phyloP scores from a whole-genome alignment of 345 rosid species.

The Hirschfeldia incana region DNA sequence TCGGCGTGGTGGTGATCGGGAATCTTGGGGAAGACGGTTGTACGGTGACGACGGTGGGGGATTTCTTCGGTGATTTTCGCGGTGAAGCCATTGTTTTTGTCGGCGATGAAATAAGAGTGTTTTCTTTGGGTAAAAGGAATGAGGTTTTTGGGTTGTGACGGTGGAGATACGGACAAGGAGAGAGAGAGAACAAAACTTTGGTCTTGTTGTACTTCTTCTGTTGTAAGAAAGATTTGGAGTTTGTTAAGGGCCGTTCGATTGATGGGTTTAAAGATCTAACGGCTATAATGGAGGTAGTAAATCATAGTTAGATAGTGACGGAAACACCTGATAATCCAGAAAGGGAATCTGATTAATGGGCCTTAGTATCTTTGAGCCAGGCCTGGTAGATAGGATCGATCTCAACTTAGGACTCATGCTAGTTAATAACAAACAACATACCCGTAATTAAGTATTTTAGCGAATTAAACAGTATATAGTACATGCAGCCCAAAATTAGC shows the following conservation, averaged over 20 bases:
- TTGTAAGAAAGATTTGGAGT: neutral
- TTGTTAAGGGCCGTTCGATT: slow-evolving; percentile 20
- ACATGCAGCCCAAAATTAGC: slow-evolving; percentile 9
- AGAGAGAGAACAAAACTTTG: neutral
- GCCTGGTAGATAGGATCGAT: neutral
- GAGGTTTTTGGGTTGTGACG: neutral
- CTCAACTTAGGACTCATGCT: neutral
- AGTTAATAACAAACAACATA: slow-evolving; percentile 8
- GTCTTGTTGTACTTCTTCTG: neutral
- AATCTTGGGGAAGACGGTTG: slow-evolving; percentile 72
- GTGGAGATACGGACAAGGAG: slow-evolving; percentile 8
- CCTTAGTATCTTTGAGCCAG: neutral
- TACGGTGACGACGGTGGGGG: slow-evolving; percentile 48
- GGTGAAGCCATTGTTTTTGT: slow-evolving; percentile 41
- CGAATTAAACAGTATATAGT: neutral
- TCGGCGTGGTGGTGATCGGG: slow-evolving; percentile 43
- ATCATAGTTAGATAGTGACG: neutral
- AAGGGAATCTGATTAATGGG: neutral
- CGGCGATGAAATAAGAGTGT: slow-evolving; percentile 9
- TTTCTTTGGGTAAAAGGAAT: neutral
- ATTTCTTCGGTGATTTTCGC: slow-evolving; percentile 39
- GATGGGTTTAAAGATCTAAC: slow-evolving; percentile 19
- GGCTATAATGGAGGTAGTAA: neutral
- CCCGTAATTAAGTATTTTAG: neutral
- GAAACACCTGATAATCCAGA: slow-evolving; percentile 4